Evolutionary conservation across 192 early-diverging fungal genomes (phyloP), one percentile per base, ranked within the genome.

Genomic region (Ambispora gerdemannii): DNA sequence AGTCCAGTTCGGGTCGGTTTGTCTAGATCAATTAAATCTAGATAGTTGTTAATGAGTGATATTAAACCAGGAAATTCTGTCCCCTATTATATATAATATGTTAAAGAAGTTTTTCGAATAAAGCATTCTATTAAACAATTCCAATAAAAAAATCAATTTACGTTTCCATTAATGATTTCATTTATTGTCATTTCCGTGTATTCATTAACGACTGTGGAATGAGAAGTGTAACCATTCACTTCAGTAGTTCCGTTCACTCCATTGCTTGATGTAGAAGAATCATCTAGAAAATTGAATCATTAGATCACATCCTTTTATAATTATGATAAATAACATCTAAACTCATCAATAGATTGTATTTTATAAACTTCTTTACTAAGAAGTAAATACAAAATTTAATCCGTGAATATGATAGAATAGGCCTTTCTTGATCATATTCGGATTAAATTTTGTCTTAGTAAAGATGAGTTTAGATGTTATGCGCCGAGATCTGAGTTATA

Each of bases 161-260:
- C 85, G 52, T 86, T 85, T 51, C 94, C 94, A 74, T 95, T 95
- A 78, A 99, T 86, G 70, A 97, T 96, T 66, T 95, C 92, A 72
- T 94, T 82, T n/a, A 95, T 85, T 2, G 92, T 89, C 87, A 96
- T 88, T 66, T 90, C 76, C 33, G 80, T 85, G 52, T 87, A 85
- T 24, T 87, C 83, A 25, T 87, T 81, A 3, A 34, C 20, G 8
- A 63, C 6, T 66, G 64, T 17, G 22, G 33, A 17, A 70, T 69
- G 55, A 25, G 32, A 27, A 22, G 32, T 51, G n/a, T 70, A 10
- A 15, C 50, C 20, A 30, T 20, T 22, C 30, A 22, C 30, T 71
- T 30, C 30, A 59, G 8, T 50, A 1, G 20, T 13, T 63, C 25
- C 55, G 43, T 59, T 31, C n/a, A n/a, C n/a, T n/a, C n/a, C n/a